These are phyloP conservation scores for Rhodotorula glutinis DNA, from an alignment of 1,284 basidiomycete genomes.

Conservation along the genomic window DNA sequence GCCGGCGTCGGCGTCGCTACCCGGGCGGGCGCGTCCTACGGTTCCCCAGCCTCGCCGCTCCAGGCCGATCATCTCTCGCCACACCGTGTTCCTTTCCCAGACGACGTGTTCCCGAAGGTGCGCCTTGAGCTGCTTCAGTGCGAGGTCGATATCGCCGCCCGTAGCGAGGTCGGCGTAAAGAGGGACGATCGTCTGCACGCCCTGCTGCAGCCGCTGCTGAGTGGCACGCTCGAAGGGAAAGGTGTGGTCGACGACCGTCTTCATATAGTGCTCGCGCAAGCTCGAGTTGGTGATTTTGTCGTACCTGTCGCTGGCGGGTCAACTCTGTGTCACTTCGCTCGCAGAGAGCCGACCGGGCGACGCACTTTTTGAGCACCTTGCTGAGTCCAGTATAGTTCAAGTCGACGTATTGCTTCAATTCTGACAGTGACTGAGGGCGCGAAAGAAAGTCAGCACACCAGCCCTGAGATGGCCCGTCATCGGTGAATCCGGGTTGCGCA, in stretches of 20 bases:
- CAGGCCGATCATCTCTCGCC: conserved; percentile 92
- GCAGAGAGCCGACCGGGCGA: conserved; percentile 6
- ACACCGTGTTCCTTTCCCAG: conserved; percentile 92
- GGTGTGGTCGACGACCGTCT: conserved; percentile 66
- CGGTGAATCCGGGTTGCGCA: conserved; percentile 6
- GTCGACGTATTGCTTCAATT: conserved; percentile 86
- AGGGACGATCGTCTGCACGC: conserved; percentile 63
- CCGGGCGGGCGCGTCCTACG: conserved; percentile 52
- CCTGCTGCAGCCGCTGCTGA: conserved; percentile 64
- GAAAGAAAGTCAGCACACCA: too few species aligned
- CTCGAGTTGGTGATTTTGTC: conserved; percentile 89
- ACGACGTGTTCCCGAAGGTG: conserved; percentile 85
- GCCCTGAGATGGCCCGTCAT: too few species aligned
- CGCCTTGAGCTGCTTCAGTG: conserved; percentile 76
- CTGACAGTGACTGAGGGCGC: conserved; percentile 57
- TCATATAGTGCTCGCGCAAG: conserved; percentile 80
- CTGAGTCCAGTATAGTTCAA: conserved; percentile 88
- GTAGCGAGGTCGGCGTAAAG: conserved; percentile 86
- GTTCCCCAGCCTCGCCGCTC: conserved; percentile 42
- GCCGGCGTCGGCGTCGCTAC: conserved; percentile 48
- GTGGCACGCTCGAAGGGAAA: conserved; percentile 65
- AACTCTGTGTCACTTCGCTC: neutral
- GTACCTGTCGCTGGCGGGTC: conserved; percentile 58
- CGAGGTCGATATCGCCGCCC: conserved; percentile 65
- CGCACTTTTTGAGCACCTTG: conserved; percentile 93